A percentile compares a stretch with the other conserved stretches of the same genome.
These are phyloP conservation scores for Mycena sp. DNA, from an alignment of 1,284 basidiomycete species.

Conservation along the genomic window DNA sequence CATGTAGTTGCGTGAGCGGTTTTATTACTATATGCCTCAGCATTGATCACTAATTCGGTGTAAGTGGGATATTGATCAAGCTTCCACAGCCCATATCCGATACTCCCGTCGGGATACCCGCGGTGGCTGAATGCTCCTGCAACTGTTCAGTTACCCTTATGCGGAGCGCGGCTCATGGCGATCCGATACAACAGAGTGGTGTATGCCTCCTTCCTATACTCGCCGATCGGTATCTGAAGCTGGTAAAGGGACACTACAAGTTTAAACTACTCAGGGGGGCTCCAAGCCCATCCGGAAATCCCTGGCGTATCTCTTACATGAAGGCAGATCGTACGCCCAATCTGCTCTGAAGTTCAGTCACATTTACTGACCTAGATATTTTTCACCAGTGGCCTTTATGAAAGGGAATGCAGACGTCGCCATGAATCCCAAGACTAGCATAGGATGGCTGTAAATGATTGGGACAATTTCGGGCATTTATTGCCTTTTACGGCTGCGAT, in stretches of 20 bases:
- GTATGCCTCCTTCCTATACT: background rate
- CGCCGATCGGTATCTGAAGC: background rate
- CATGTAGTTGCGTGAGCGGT: slow-evolving; percentile 1
- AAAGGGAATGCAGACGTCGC: background rate
- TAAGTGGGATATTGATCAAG: background rate
- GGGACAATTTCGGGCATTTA: background rate
- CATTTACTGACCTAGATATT: too few species aligned
- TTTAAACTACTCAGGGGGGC: background rate
- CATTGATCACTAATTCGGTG: too few species aligned
- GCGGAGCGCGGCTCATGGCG: background rate
- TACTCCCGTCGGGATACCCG: background rate
- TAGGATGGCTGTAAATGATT: slow-evolving; percentile 3
- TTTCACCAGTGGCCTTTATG: background rate
- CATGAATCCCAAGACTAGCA: background rate
- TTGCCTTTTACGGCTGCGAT: background rate
- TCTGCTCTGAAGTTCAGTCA: background rate
- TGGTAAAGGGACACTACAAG: background rate
- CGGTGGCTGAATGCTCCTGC: background rate
- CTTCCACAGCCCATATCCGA: background rate
- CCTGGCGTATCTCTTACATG: background rate
- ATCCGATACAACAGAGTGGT: background rate
- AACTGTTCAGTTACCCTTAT: background rate
- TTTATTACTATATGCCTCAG: too few species aligned
- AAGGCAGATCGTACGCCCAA: background rate
- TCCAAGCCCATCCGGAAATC: background rate